phyloP scores from a whole-genome alignment of 192 early-diverging fungal species.

The Chytriomyces hyalinus region DNA sequence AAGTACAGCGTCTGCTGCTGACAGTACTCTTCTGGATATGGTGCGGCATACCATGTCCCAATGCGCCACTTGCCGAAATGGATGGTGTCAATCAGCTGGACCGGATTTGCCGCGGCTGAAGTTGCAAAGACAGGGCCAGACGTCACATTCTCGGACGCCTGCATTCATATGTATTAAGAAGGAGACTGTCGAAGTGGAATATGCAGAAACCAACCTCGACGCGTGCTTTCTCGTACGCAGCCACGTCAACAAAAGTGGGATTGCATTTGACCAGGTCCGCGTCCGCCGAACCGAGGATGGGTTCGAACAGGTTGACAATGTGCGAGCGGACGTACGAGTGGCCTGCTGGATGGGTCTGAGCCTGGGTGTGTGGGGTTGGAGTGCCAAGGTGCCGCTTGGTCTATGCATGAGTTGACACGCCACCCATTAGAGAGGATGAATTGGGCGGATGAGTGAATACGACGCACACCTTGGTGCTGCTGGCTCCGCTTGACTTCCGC shows the following conservation, averaged over 20 bases:
- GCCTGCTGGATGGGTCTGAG: neutral
- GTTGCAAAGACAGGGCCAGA: neutral
- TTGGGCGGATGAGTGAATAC: neutral
- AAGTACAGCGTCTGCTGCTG: slow-evolving; percentile 73
- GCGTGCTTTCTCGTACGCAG: slow-evolving; percentile 24
- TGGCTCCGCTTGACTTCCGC: neutral
- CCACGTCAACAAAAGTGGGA: slow-evolving; percentile 24
- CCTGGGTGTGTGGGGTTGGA: neutral
- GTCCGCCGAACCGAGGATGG: slow-evolving; percentile 22
- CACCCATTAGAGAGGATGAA: neutral
- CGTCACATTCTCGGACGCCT: neutral
- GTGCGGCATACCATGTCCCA: slow-evolving; percentile 93
- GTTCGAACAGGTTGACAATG: neutral
- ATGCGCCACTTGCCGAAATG: slow-evolving; percentile 81
- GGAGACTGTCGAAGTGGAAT: neutral
- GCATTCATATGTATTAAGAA: neutral
- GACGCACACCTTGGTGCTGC: neutral
- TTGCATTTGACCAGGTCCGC: slow-evolving; percentile 32
- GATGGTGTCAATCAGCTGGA: slow-evolving; percentile 40
- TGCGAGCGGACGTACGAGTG: neutral
- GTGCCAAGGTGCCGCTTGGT: neutral
- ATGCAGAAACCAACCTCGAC: slow-evolving; percentile 17
- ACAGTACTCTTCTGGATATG: slow-evolving; percentile 90
- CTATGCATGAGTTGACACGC: neutral
- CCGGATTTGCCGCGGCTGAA: neutral